phyloP scores from a whole-genome alignment of 306 rosid genomes.

The Gleditsia sinensis region DNA sequence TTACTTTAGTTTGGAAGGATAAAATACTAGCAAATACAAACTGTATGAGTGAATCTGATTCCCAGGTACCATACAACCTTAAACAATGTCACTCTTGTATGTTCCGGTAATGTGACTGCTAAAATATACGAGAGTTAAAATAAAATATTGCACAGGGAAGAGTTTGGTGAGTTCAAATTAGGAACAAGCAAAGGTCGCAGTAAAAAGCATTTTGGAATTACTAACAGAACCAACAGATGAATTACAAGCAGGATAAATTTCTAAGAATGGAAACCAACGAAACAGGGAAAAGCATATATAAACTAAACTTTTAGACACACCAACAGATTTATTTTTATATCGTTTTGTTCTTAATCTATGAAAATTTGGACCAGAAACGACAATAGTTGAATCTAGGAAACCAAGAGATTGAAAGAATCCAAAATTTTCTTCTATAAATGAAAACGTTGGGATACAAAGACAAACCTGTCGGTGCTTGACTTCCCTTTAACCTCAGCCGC shows the following conservation, averaged over 20 bases:
- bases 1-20: not conserved
- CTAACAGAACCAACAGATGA: constrained; percentile 4
- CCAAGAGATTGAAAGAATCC: not conserved
- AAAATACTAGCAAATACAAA: too few relatives aligned
- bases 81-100: too few relatives aligned
- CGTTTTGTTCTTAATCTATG: not conserved
- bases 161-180: not conserved
- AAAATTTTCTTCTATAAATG: not conserved
- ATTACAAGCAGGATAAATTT: not conserved
- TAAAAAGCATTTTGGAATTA: not conserved
- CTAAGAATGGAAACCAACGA: not conserved
- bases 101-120: not conserved
- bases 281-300: not conserved
- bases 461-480: constrained; percentile 20
- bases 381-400: not conserved
- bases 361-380: constrained; percentile 4
- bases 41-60: not conserved
- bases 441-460: constrained; percentile 16
- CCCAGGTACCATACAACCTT: not conserved
- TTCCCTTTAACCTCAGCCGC: constrained; percentile 17
- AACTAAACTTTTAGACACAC: not conserved
- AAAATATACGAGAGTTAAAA: too few relatives aligned
- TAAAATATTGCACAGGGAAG: too few relatives aligned
- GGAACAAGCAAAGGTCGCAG: not conserved
- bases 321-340: not conserved